These are phyloP conservation scores for Botrytis deweyae DNA, from an alignment of 2,329 filamentous ascomycete genomes.

Conservation along the genomic window DNA sequence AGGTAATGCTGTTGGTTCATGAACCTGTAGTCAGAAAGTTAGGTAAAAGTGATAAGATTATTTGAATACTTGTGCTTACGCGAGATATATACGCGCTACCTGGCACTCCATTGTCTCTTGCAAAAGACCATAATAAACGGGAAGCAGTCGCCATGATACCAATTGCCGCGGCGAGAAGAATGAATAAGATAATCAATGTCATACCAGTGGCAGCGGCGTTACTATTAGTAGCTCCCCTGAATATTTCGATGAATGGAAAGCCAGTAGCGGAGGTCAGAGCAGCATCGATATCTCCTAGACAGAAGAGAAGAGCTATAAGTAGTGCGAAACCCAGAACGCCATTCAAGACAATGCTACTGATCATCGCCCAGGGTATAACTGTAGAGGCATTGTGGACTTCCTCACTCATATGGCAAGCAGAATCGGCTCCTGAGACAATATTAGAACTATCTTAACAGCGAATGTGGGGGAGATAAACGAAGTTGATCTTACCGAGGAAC, in stretches of 20 bases:
- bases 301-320: conserved; percentile 41
- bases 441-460: not conserved
- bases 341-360: conserved; percentile 48
- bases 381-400: conserved; percentile 22
- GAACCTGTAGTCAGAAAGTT: conserved; percentile 27
- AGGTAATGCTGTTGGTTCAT: conserved; percentile 29
- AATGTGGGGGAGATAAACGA: not conserved
- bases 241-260: conserved; percentile 52
- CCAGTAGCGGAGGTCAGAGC: conserved; percentile 43
- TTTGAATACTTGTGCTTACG: conserved; percentile 24
- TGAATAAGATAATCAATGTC: conserved; percentile 45
- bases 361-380: conserved; percentile 39
- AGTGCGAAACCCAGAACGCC: conserved; percentile 46
- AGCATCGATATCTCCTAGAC: conserved; percentile 39
- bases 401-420: conserved; percentile 23
- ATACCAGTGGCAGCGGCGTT: conserved; percentile 48
- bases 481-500: conserved; percentile 13
- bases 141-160: conserved; percentile 40
- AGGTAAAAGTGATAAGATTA: not conserved
- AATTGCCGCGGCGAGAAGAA: conserved; percentile 42
- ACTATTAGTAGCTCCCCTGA: conserved; percentile 49
- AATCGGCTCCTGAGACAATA: conserved; percentile 12
- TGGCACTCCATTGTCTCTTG: conserved; percentile 47
- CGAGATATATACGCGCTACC: conserved; percentile 42
- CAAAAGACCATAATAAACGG: conserved; percentile 45